Evolutionary conservation across 2,329 filamentous ascomycete species (phyloP).

Genomic region (Aureobasidium lini): DNA sequence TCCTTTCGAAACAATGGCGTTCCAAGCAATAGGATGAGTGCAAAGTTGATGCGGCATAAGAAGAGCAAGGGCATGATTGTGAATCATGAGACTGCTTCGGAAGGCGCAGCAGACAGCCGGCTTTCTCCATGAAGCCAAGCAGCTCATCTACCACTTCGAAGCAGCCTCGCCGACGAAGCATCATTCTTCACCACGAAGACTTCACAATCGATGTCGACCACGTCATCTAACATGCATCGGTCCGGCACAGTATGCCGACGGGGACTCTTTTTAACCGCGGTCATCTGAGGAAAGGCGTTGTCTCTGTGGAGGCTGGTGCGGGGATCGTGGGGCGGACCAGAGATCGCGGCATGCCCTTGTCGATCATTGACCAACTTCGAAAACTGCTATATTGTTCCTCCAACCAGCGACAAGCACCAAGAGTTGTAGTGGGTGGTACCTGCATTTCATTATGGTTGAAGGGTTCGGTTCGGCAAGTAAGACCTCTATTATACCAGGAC

Average conservation of each 20-base stretch:
- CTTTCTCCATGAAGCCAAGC: background rate
- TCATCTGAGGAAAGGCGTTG: background rate
- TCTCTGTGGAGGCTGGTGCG: slow-evolving; percentile 3
- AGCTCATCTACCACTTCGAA: too few relatives aligned
- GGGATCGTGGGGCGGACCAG: background rate
- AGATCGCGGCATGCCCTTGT: background rate
- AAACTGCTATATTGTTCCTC: background rate
- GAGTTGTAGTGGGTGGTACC: background rate
- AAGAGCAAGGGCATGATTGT: too few relatives aligned
- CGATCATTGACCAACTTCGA: background rate
- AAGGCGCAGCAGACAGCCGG: background rate
- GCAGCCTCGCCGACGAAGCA: background rate
- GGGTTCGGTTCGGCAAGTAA: background rate
- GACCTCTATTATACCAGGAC: background rate
- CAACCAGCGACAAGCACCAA: slow-evolving; percentile 8
- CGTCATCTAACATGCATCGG: background rate
- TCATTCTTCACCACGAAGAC: background rate
- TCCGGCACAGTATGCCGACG: background rate
- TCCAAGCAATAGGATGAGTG: too few relatives aligned
- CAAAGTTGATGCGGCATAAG: too few relatives aligned
- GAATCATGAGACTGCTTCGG: too few relatives aligned
- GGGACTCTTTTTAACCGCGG: background rate
- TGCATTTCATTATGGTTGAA: background rate
- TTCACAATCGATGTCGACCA: background rate
- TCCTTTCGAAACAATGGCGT: too few relatives aligned